phyloP scores from a whole-genome alignment of 1,284 basidiomycete species.

The Ustilago hordei region DNA sequence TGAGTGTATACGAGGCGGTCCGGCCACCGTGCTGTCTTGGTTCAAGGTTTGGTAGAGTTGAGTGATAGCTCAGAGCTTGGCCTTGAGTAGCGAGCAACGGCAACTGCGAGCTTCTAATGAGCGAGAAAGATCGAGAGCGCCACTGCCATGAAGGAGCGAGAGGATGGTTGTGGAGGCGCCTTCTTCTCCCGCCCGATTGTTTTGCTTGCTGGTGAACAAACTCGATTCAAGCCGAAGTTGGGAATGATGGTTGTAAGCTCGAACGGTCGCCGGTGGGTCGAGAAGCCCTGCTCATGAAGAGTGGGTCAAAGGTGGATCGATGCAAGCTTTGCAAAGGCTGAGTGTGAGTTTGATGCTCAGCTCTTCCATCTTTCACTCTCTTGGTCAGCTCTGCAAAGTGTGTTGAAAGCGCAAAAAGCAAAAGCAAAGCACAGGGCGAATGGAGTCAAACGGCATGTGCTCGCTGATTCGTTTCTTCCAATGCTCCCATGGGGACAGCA shows the following conservation, averaged over 20 bases:
- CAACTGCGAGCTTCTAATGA: neutral
- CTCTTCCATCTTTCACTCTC: neutral
- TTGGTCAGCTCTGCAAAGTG: neutral
- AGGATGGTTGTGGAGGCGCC: neutral
- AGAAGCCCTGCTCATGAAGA: neutral
- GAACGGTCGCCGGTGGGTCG: conserved; percentile 11
- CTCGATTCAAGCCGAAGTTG: neutral
- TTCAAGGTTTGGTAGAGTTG: neutral
- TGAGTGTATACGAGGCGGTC: neutral
- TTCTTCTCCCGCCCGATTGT: neutral
- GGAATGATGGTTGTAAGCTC: neutral
- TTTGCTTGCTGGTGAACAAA: neutral
- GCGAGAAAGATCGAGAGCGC: neutral
- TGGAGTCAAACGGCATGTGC: conserved; percentile 9
- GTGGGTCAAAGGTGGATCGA: neutral
- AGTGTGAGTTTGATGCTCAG: neutral
- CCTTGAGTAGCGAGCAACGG: neutral
- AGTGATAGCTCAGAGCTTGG: neutral
- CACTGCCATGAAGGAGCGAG: neutral
- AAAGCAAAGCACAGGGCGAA: neutral
- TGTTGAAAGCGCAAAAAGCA: conserved; percentile 7
- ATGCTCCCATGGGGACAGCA: neutral
- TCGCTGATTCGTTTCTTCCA: neutral
- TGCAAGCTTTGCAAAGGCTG: conserved; percentile 3
- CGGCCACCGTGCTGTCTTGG: neutral